These are phyloP conservation scores for Camellia lanceoleosa DNA, from an alignment of 148 eudicot genomes.

Conservation along the genomic window DNA sequence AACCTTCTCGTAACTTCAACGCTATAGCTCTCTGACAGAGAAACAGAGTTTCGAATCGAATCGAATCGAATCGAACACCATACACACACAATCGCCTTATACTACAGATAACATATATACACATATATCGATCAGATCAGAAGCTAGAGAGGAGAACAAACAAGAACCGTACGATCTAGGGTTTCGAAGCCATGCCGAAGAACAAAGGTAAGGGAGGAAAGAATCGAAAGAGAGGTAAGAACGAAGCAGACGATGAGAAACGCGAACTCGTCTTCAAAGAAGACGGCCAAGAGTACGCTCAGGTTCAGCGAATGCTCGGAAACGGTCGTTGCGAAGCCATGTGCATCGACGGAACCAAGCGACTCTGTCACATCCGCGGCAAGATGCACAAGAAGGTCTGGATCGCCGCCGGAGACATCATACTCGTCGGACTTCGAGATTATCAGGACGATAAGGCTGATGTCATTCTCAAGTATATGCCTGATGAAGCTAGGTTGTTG, in stretches of 20 bases:
- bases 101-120: too few species aligned
- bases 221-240: conserved; percentile 84
- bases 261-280: conserved; percentile 69
- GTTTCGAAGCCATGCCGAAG: conserved; percentile 60
- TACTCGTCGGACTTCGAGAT: conserved; percentile 73
- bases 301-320: conserved; percentile 55
- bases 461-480: conserved; percentile 58
- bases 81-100: too few species aligned
- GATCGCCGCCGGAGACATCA: conserved; percentile 76
- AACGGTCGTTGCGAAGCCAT: conserved; percentile 53
- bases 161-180: conserved; percentile 4
- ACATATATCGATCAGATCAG: not conserved
- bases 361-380: conserved; percentile 75
- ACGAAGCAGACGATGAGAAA: conserved; percentile 85
- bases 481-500: not conserved
- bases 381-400: conserved; percentile 89
- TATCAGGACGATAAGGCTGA: conserved; percentile 66
- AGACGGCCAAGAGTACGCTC: conserved; percentile 58
- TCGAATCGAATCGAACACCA: too few species aligned
- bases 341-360: conserved; percentile 58
- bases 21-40: too few species aligned
- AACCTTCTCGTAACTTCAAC: too few species aligned
- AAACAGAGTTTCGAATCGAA: too few species aligned
- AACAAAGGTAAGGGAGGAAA: conserved; percentile 94
- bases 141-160: not conserved